Base-by-base conservation (phyloP, 352 stramenopile species). In the Phytophthora podocarpi region DNA sequence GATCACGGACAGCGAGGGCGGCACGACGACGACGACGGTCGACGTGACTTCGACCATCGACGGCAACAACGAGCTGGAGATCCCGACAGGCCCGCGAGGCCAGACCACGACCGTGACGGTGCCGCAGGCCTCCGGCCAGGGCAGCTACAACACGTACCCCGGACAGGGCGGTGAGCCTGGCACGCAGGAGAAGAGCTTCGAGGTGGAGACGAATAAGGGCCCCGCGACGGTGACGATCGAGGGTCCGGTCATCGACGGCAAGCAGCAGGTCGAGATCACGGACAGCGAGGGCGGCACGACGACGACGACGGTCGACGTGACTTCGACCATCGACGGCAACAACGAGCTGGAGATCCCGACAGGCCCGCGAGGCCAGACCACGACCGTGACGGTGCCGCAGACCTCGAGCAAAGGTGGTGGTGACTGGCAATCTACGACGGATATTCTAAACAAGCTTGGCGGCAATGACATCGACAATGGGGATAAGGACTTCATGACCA, bases 401-500 rank as follows among this genome's bases (percentile, higher is more conserved):
- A 50, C 39, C 11, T 16, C 31, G 15, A 51, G 23, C 5, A 34
- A 28, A n/a, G 48, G 24, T 5, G n/a, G 46, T 18, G 36, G 36
- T 30, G 46, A n/a, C 18, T n/a, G n/a, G n/a, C n/a, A 55, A 7
- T 42, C 40, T 11, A 62, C 50, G 26, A 55, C 42, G 5, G 51
- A 62, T 15, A 37, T 56, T 24, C 6, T 63, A 11, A 62, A 57
- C 13, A 18, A 65, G 21, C 24, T 54, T n/a, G 48, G 39, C 21
- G 39, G 34, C 6, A 37, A 46, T 34, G 43, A 42, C 9, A 27
- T 58, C 18, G 32, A 61, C 48, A 56, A 57, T 31, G 28, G 45
- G 27, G 30, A 63, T 46, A 57, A 62, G 18, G n/a, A 62, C 23
- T 76, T 65, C 26, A 84, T 84, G 74, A 74, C 71, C 2, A 84